Evolutionary conservation across 345 rosid genomes (phyloP), one percentile per base, ranked within the genome.

Genomic region (Salix udensis): DNA sequence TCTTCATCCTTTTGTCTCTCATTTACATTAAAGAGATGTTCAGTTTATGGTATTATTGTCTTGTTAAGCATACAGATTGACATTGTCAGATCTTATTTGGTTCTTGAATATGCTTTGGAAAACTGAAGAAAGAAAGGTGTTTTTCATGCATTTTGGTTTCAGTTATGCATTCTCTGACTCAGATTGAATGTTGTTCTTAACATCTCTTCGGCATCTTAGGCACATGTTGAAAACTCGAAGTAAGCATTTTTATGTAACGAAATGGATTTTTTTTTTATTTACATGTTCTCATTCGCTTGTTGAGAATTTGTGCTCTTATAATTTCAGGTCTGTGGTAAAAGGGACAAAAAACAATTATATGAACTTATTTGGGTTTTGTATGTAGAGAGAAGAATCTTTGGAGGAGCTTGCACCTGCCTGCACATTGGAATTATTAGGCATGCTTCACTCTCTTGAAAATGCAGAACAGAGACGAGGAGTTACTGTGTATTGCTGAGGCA

Each of bases 351-450:
- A 5, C 37, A 36, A 36, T 36, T 36, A 36, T 36, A 36, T 5
- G 37, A 36, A 36, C 7, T 36, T 36, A 5, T 70, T 70, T 77
- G 60, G 19, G 39, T 40, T 52, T 68, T 61, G n/a, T 36, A 79
- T 85, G 66, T 81, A 93, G 97, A 93, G 93, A 78, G 97, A 96
- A 89, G 92, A 93, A 79, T 96, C 99, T 55, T 75, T 96, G 78
- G 99, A 96, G 86, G 97, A 92, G 93, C 99, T 92, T 82, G 99
- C 98, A 80, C 96, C 99, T 77, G 97, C 96, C 66, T 96, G 99
- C 90, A 88, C 98, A 58, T 85, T 96, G 92, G 98, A 96, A 81
- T 85, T 93, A 81, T 84, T 96, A 79, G 92, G 92, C 82, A 86
- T 89, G 89, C 92, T 96, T 76, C 86, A 71, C 62, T 85, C 90